Evolutionary conservation across 768 basidiomycete genomes (phyloP), one percentile per base, ranked within the genome.

Genomic region (Lentinula detonsa): DNA sequence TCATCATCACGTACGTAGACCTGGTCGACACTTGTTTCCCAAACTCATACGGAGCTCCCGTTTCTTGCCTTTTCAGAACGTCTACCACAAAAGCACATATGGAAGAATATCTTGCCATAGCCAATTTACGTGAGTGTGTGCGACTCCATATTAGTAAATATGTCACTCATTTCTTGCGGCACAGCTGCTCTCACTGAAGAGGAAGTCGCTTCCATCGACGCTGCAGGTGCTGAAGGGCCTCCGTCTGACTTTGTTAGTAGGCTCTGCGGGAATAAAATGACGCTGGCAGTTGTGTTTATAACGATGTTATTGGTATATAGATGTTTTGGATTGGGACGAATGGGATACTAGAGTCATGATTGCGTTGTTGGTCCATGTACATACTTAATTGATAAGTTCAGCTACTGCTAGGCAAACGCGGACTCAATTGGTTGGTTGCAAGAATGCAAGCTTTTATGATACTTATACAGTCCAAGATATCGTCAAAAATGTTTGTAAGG

Each of bases 91-190:
- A 79, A 62, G 74, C 82, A 43, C 85, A 85, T 54, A 75, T 92
- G 42, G 71, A 85, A 64, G 83, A 88, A 64, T 92, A 92, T 66
- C 74, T 91, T 45, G 84, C 75, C 3, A 82, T 84, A 5, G 85
- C 79, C 3, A 86, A 92, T 62, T 75, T 86, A 5, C 73, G 80
- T 81, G 61, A 45, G 76, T 73, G 6, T 48, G 11, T 2, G 7
- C 4, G 10, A 45, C 15, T 39, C 10, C 39, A 39, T 10, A 10
- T 39, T 1, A n/a, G n/a, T 10, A 15, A 11, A 10, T 40, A 40
- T 40, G 39, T 11, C 10, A 40, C 39, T 40, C 5, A 40, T 43
- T 43, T 23, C 18, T 63, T 52, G 5, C 57, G 51, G 37, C 34
- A 4, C 64, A 87, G 85, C 79, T 11, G 66, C 78, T 2, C 72